phyloP scores from a whole-genome alignment of 1,139 yeast genomes.

The Trichomonascaceae sp. region DNA sequence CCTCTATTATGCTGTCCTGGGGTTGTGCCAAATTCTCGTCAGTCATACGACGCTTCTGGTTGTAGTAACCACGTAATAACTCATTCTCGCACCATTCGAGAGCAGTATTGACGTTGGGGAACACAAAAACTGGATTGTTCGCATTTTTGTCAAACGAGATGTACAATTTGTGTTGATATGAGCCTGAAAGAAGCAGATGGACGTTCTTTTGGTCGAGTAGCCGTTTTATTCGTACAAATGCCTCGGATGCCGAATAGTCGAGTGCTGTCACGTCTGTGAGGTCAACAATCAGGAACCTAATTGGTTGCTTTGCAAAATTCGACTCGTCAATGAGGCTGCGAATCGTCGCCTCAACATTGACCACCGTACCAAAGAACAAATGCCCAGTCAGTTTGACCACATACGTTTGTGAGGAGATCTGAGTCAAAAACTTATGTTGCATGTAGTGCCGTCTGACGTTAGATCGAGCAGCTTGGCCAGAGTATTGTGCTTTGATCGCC shows the following conservation, averaged over 20 bases:
- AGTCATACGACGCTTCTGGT: too few relatives aligned
- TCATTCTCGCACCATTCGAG: conserved; percentile 95
- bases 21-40: too few relatives aligned
- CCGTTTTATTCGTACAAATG: conserved; percentile 77
- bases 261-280: conserved; percentile 71
- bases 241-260: conserved; percentile 95
- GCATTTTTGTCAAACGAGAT: conserved; percentile 7
- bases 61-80: conserved; percentile 56
- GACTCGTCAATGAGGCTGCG: conserved; percentile 48
- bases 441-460: conserved; percentile 87
- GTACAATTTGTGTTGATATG: conserved; percentile 27
- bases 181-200: conserved; percentile 55
- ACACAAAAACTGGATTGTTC: conserved; percentile 38
- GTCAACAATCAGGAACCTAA: conserved; percentile 72
- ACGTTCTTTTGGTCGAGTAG: conserved; percentile 58
- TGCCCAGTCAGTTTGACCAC: conserved; percentile 80
- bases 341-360: conserved; percentile 71
- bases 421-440: conserved; percentile 71
- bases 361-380: conserved; percentile 87
- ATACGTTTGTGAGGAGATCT: conserved; percentile 85
- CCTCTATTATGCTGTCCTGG: not conserved
- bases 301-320: conserved; percentile 39
- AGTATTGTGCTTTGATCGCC: conserved; percentile 68
- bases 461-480: conserved; percentile 83
- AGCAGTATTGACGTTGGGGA: conserved; percentile 70